A percentile compares a stretch with the other conserved stretches of the same genome.
These are phyloP conservation scores for Paraphaeosphaeria minitans DNA, from an alignment of 2,329 filamentous ascomycete species.

Conservation along the genomic window DNA sequence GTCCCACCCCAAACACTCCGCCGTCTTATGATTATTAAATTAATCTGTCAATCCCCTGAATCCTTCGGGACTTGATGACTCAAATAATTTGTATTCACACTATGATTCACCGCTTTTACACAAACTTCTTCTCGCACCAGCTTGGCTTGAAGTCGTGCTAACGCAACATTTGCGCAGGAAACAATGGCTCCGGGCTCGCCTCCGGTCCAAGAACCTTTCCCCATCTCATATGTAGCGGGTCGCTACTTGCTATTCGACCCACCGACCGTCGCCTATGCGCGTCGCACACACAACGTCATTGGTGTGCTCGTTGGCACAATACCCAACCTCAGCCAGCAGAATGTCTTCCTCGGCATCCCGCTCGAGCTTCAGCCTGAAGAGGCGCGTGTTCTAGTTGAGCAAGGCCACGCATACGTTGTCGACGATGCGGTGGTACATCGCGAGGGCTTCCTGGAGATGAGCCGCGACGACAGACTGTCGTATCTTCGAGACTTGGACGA, in stretches of 20 bases:
- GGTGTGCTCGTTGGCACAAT: constrained; percentile 86
- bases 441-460: constrained; percentile 63
- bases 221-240: constrained; percentile 79
- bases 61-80: constrained; percentile 59
- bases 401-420: constrained; percentile 76
- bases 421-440: constrained; percentile 78
- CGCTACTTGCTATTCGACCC: constrained; percentile 86
- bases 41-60: constrained; percentile 88
- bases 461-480: constrained; percentile 61
- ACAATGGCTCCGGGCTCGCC: constrained; percentile 39
- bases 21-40: constrained; percentile 61
- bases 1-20: constrained; percentile 1
- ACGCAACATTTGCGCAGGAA: constrained; percentile 22
- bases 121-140: constrained; percentile 11
- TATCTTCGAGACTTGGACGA: constrained; percentile 65
- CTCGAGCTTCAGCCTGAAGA: constrained; percentile 92
- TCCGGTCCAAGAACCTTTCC: constrained; percentile 62
- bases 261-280: constrained; percentile 76
- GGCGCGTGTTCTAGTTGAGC: constrained; percentile 78
- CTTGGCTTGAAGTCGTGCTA: constrained; percentile 12
- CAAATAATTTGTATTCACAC: constrained; percentile 48
- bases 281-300: constrained; percentile 80
- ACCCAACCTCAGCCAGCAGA: constrained; percentile 92
- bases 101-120: constrained; percentile 35
- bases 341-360: constrained; percentile 87